Conservation (phyloP, 768 basidiomycete genomes). For the Podaxis sp. region DNA sequence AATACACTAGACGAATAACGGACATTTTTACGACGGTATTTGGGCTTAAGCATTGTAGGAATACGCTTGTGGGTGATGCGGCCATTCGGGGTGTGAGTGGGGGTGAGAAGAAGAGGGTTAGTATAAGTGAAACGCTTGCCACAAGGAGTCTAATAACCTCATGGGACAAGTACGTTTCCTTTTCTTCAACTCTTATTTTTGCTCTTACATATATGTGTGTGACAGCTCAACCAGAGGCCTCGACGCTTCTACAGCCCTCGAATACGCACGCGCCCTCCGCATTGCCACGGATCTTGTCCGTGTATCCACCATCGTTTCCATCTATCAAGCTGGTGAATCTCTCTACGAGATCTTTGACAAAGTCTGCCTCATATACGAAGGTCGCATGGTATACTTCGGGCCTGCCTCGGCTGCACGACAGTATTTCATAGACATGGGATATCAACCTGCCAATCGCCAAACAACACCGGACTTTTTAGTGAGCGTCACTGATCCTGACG, state of each 20-base stretch:
- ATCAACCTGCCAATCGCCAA: constrained; percentile 56
- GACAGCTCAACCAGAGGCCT: constrained; percentile 63
- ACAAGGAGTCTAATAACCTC: constrained; percentile 60
- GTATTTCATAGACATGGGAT: constrained; percentile 76
- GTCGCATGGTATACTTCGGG: constrained; percentile 77
- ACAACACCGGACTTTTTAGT: constrained; percentile 69
- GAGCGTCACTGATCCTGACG: constrained; percentile 57
- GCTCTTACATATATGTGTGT: constrained; percentile 14
- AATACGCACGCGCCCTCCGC: constrained; percentile 68
- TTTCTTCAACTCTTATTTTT: neutral
- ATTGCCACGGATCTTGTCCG: constrained; percentile 57
- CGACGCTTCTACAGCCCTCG: constrained; percentile 71
- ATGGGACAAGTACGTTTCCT: constrained; percentile 72
- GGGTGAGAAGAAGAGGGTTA: constrained; percentile 81
- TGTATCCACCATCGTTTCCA: constrained; percentile 68
- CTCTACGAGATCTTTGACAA: constrained; percentile 68
- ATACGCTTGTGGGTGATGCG: constrained; percentile 79
- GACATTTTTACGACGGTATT: constrained; percentile 68
- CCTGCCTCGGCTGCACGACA: constrained; percentile 60
- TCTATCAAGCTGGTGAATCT: constrained; percentile 82
- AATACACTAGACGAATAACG: constrained; percentile 44
- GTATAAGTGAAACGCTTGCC: constrained; percentile 56
- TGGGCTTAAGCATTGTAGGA: constrained; percentile 69
- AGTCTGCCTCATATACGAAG: constrained; percentile 75
- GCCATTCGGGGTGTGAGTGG: constrained; percentile 73